Conservation (phyloP, 1,139 yeast species). For the Taphrina populina region DNA sequence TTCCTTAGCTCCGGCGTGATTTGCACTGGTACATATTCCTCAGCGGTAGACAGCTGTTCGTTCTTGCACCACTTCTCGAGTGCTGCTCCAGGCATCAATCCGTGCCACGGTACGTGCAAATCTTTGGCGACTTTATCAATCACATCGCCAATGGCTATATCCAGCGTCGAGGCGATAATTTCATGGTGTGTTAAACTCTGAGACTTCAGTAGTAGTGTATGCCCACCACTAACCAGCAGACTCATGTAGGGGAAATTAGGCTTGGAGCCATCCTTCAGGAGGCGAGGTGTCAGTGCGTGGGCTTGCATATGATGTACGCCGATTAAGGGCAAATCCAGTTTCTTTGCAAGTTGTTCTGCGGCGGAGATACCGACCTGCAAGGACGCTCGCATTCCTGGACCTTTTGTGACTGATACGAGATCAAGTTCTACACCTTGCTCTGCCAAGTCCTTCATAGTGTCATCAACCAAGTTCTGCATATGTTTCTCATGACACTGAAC, state of each 20-base stretch:
- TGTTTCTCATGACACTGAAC: constrained; percentile 69
- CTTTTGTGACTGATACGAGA: constrained; percentile 83
- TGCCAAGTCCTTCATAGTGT: constrained; percentile 43
- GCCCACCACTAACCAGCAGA: constrained; percentile 89
- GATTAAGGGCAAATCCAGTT: constrained; percentile 70
- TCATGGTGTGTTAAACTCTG: constrained; percentile 62
- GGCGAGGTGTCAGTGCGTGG: constrained; percentile 71
- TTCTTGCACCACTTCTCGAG: constrained; percentile 59
- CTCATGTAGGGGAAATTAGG: constrained; percentile 79
- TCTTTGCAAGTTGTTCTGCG: constrained; percentile 80
- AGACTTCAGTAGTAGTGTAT: constrained; percentile 80
- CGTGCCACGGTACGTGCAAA: constrained; percentile 60
- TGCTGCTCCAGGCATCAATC: constrained; percentile 83
- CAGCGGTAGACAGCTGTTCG: not conserved
- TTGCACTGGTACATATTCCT: not conserved
- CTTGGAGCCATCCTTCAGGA: constrained; percentile 48
- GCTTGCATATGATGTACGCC: constrained; percentile 96
- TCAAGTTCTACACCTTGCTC: constrained; percentile 53
- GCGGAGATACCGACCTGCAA: constrained; percentile 76
- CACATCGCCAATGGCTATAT: constrained; percentile 92
- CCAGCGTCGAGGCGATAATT: constrained; percentile 71
- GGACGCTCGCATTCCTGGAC: constrained; percentile 97
- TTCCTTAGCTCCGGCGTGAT: constrained; percentile 7
- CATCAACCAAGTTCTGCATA: constrained; percentile 52
- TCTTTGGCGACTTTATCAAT: constrained; percentile 89